phyloP scores from a whole-genome alignment of 139 green algal species.

The Chlamydomonas schloesseri region DNA sequence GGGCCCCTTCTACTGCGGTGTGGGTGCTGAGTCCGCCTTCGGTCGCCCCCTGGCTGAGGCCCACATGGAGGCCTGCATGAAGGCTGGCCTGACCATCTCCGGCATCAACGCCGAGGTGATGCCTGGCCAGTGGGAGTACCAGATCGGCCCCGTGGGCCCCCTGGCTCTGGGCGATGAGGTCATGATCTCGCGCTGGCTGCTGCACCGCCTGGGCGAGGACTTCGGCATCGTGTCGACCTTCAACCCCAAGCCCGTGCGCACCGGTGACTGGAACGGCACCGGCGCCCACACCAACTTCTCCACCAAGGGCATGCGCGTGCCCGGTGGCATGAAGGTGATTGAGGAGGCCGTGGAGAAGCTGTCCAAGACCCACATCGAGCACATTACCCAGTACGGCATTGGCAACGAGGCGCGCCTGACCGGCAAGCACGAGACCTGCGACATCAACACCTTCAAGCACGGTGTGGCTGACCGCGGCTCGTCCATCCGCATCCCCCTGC shows the following conservation, averaged over 20 bases:
- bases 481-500: conserved; percentile 91
- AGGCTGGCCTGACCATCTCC: conserved; percentile 82
- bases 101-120: conserved; percentile 95
- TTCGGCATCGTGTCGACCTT: conserved; percentile 85
- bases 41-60: conserved; percentile 88
- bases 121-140: conserved; percentile 95
- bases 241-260: conserved; percentile 89
- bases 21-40: conserved; percentile 84
- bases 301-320: conserved; percentile 84
- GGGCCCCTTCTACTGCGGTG: conserved; percentile 93
- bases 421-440: conserved; percentile 92
- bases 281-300: conserved; percentile 96
- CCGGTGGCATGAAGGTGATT: conserved; percentile 87
- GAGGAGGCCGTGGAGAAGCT: conserved; percentile 86
- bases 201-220: conserved; percentile 86
- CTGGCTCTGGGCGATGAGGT: conserved; percentile 88
- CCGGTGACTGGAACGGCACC: conserved; percentile 91
- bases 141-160: conserved; percentile 87
- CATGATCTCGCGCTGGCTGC: conserved; percentile 84
- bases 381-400: conserved; percentile 90
- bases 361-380: conserved; percentile 85
- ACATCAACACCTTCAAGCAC: conserved; percentile 86
- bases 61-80: conserved; percentile 90
- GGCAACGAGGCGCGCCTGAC: conserved; percentile 91
- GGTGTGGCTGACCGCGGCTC: conserved; percentile 89